phyloP scores from a whole-genome alignment of 139 green algal genomes.

The Deuterostichococcus epilithicus region DNA sequence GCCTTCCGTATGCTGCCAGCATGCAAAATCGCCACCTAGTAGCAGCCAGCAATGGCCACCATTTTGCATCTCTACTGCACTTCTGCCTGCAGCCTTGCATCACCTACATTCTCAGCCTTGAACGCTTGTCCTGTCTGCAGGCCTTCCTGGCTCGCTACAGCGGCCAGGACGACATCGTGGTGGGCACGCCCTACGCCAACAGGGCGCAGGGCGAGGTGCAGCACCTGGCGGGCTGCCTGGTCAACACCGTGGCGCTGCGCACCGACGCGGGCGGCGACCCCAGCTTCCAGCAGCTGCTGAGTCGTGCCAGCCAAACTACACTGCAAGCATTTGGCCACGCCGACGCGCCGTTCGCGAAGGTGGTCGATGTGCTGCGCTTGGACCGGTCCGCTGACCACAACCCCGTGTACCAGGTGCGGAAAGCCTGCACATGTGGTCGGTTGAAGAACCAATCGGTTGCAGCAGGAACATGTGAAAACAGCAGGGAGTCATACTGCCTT shows the following conservation, averaged over 20 bases:
- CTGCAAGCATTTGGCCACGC: not conserved
- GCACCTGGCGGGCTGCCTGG: not conserved
- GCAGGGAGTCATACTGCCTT: conserved; percentile 2
- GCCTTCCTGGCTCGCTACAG: not conserved
- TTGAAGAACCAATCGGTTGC: not conserved
- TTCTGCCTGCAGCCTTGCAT: too few relatives aligned
- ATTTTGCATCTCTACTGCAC: too few relatives aligned
- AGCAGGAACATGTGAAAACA: not conserved
- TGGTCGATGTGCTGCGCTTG: not conserved
- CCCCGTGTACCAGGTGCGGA: not conserved
- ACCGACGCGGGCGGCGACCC: not conserved
- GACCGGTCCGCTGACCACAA: not conserved
- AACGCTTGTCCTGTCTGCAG: too few relatives aligned
- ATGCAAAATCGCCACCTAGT: too few relatives aligned
- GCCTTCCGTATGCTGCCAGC: too few relatives aligned
- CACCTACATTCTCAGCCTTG: too few relatives aligned
- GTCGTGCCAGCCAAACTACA: not conserved
- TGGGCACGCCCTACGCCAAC: not conserved
- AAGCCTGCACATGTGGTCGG: not conserved
- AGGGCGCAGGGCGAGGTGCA: not conserved
- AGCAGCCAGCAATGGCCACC: too few relatives aligned
- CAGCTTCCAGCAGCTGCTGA: not conserved
- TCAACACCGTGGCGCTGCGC: conserved; percentile 1
- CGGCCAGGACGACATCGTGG: not conserved
- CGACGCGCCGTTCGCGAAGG: not conserved